phyloP scores from a whole-genome alignment of 2,329 filamentous ascomycete genomes.

The Westerdykella sp. region DNA sequence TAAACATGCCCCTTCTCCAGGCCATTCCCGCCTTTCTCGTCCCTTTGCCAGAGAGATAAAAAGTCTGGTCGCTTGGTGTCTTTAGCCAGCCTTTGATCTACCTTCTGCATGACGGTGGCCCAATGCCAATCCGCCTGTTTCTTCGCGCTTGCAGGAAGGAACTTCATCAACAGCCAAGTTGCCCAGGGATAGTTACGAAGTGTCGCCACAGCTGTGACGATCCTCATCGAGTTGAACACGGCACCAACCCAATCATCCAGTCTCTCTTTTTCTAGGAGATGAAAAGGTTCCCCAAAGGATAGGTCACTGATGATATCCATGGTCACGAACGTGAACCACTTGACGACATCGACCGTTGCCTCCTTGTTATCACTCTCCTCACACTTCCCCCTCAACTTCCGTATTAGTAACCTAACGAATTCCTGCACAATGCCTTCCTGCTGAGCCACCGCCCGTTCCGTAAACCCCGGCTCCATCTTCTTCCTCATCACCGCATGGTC shows the following conservation, averaged over 20 bases:
- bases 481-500: conserved; percentile 32
- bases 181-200: conserved; percentile 4
- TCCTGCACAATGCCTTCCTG: conserved; percentile 37
- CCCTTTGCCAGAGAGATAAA: conserved; percentile 1
- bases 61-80: conserved; percentile 6
- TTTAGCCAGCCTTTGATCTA: conserved; percentile 4
- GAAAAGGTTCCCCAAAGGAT: conserved; percentile 26
- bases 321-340: conserved; percentile 21
- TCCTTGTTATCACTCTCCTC: conserved; percentile 4
- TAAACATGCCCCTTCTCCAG: conserved; percentile 24
- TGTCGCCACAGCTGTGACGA: background rate
- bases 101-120: conserved; percentile 3
- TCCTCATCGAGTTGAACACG: conserved; percentile 7
- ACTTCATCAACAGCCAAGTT: background rate
- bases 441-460: conserved; percentile 37
- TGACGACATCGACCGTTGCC: conserved; percentile 18
- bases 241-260: conserved; percentile 30
- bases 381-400: conserved; percentile 23
- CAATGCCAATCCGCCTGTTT: conserved; percentile 1
- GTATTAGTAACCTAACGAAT: conserved; percentile 38
- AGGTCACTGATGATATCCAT: conserved; percentile 31
- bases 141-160: conserved; percentile 3
- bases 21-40: conserved; percentile 4
- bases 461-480: conserved; percentile 40
- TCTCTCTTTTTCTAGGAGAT: conserved; percentile 20